Conservation (phyloP, 192 early-diverging fungal species). For the Backusella westeae region DNA sequence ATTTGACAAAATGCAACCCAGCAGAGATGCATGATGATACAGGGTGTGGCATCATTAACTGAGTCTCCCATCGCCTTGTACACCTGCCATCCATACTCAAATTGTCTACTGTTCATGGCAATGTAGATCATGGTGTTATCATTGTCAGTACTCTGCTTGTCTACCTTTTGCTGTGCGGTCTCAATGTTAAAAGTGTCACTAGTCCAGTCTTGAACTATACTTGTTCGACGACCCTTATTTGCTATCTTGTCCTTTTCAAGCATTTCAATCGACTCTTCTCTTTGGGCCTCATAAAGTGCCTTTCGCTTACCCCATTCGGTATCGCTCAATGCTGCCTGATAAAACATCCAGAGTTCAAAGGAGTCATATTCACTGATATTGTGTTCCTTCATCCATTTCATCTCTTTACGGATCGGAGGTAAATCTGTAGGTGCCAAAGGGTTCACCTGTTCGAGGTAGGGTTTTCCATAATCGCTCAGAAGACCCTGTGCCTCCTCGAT, state of each 20-base stretch:
- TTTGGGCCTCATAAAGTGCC: background rate
- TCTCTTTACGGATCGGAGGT: slow-evolving; percentile 13
- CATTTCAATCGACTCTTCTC: background rate
- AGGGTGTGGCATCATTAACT: slow-evolving; percentile 11
- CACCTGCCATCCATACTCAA: slow-evolving; percentile 25
- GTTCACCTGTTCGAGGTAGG: slow-evolving; percentile 15
- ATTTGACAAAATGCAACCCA: slow-evolving; percentile 15
- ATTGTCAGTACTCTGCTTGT: slow-evolving; percentile 5
- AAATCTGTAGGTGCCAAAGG: slow-evolving; percentile 12
- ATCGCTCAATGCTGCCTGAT: slow-evolving; percentile 12
- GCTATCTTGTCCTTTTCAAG: background rate
- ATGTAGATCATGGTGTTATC: slow-evolving; percentile 22
- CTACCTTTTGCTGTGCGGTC: background rate
- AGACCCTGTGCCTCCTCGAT: slow-evolving; percentile 14
- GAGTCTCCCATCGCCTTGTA: slow-evolving; percentile 14
- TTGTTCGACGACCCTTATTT: background rate
- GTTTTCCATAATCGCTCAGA: slow-evolving; percentile 17
- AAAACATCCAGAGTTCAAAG: slow-evolving; percentile 21
- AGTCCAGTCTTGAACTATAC: slow-evolving; percentile 3
- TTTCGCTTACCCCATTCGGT: slow-evolving; percentile 10
- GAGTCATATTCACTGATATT: slow-evolving; percentile 17
- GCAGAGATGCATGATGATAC: slow-evolving; percentile 23
- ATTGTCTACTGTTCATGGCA: slow-evolving; percentile 15
- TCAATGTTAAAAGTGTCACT: background rate
- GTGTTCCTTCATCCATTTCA: slow-evolving; percentile 18